phyloP scores from a whole-genome alignment of 2,329 filamentous ascomycete genomes.

The Colletotrichum caudatum region DNA sequence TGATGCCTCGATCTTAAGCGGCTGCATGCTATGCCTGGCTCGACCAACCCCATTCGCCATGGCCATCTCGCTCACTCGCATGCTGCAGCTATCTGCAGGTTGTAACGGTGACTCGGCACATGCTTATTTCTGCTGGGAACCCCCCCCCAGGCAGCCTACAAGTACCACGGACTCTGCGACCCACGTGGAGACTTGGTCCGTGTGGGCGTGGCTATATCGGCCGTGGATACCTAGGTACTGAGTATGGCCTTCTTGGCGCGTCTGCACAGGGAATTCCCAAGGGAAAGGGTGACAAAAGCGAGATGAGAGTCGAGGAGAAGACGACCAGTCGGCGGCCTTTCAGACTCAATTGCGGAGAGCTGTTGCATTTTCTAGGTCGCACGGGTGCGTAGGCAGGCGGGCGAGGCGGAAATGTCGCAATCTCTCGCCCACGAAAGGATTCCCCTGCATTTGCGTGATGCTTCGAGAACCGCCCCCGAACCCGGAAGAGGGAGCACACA shows the following conservation, averaged over 20 bases:
- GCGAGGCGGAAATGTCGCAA: slow-evolving; percentile 35
- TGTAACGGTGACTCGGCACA: slow-evolving; percentile 41
- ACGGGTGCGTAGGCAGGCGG: slow-evolving; percentile 4
- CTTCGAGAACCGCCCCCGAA: slow-evolving; percentile 23
- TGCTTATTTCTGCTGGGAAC: slow-evolving; percentile 42
- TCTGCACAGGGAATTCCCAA: not conserved
- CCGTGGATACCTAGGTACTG: not conserved
- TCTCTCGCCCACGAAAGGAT: slow-evolving; percentile 18
- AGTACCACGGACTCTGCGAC: slow-evolving; percentile 31
- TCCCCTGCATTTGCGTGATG: slow-evolving; percentile 35
- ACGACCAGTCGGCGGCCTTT: slow-evolving; percentile 8
- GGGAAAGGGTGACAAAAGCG: not conserved
- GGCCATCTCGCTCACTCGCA: slow-evolving; percentile 13
- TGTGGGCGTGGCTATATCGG: slow-evolving; percentile 32
- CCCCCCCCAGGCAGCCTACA: slow-evolving; percentile 29
- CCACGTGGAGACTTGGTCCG: slow-evolving; percentile 40
- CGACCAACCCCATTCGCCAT: slow-evolving; percentile 24
- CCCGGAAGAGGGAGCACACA: slow-evolving; percentile 8
- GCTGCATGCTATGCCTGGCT: slow-evolving; percentile 21
- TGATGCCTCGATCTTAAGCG: slow-evolving; percentile 15
- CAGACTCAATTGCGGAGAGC: not conserved
- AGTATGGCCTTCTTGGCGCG: not conserved
- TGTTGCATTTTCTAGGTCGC: not conserved
- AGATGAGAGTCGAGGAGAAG: slow-evolving; percentile 25
- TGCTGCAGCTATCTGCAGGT: slow-evolving; percentile 36